Percentiles rank a stretch among this genome's conserved stretches.
phyloP scores from a whole-genome alignment of 345 rosid genomes.

The Eutrema japonicum region DNA sequence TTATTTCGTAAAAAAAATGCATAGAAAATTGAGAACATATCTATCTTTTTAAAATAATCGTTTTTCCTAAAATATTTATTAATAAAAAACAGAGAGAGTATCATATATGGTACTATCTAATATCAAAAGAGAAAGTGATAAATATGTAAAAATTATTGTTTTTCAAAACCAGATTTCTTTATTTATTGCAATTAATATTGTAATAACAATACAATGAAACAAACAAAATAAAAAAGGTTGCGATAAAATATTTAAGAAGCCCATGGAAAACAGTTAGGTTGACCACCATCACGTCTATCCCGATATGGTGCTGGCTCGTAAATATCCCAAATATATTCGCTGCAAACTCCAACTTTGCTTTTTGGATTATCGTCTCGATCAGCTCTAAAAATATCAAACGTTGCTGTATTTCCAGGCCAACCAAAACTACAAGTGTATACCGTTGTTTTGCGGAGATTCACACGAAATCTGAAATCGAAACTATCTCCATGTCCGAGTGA shows the following conservation, averaged over 20 bases:
- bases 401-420: conserved; percentile 13
- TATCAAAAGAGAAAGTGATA: too few relatives aligned
- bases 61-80: too few relatives aligned
- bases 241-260: background rate
- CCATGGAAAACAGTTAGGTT: conserved; percentile 19
- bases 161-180: background rate
- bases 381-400: conserved; percentile 24
- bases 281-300: conserved; percentile 25
- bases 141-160: background rate
- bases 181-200: conserved; percentile 5
- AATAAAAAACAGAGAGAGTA: too few relatives aligned
- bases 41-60: too few relatives aligned
- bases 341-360: conserved; percentile 24
- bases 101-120: too few relatives aligned
- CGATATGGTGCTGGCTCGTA: conserved; percentile 4
- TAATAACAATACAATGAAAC: background rate
- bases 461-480: conserved; percentile 29
- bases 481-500: background rate
- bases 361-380: conserved; percentile 16
- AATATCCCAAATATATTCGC: conserved; percentile 19
- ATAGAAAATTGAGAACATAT: too few relatives aligned
- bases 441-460: conserved; percentile 18
- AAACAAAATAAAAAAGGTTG: background rate
- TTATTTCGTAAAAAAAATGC: too few relatives aligned
- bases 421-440: conserved; percentile 20